These are phyloP conservation scores for Beta macrorhiza DNA, from an alignment of 179 eudicot species.

Conservation along the genomic window DNA sequence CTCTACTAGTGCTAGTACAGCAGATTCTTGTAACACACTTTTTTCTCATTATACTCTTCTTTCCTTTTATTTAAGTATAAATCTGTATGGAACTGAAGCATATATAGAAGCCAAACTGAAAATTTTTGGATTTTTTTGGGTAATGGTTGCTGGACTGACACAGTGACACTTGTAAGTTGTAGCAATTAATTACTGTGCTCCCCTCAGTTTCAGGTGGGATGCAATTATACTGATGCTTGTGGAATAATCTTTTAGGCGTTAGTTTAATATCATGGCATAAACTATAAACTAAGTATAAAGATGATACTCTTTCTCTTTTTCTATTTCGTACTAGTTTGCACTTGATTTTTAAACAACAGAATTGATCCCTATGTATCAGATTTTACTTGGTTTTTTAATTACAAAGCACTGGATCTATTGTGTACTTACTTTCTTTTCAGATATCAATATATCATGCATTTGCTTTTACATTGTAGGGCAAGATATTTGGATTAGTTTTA, in stretches of 20 bases:
- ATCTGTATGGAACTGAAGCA: not conserved
- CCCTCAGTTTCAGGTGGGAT: constrained; percentile 13
- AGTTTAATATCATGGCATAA: constrained; percentile 12
- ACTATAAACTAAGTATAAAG: constrained; percentile 33
- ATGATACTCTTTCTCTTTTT: constrained; percentile 29
- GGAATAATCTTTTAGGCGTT: constrained; percentile 16
- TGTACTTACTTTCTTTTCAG: constrained; percentile 20
- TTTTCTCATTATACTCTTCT: not conserved
- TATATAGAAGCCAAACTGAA: constrained; percentile 8
- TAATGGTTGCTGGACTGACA: constrained; percentile 2
- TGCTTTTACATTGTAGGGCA: not conserved
- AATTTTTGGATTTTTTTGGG: not conserved
- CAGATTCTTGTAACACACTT: not conserved
- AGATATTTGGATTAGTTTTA: not conserved
- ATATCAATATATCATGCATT: constrained; percentile 26
- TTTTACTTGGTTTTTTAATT: constrained; percentile 10
- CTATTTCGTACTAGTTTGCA: constrained; percentile 17
- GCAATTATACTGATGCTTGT: constrained; percentile 26
- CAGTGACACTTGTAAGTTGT: constrained; percentile 7
- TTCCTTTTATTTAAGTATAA: not conserved
- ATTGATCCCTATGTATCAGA: constrained; percentile 26
- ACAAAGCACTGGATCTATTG: not conserved
- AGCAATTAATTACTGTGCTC: not conserved
- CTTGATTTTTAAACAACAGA: constrained; percentile 22
- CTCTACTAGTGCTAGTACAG: constrained; percentile 7